Evolutionary conservation across 1,284 basidiomycete species (phyloP).

Genomic region (Puccinia horiana): DNA sequence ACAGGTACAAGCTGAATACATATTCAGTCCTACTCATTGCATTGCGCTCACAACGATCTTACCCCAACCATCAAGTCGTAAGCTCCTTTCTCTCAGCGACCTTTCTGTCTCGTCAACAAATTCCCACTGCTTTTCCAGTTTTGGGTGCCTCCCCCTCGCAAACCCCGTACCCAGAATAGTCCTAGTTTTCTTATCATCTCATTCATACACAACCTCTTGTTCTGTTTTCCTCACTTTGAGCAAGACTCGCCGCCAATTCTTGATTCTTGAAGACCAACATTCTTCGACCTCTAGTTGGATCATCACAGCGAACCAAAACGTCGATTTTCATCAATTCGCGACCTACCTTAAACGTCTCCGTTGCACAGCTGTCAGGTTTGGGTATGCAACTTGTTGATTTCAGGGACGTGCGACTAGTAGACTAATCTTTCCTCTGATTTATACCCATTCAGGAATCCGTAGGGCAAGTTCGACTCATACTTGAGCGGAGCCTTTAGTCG

Average conservation of each 20-base stretch:
- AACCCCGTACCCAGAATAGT: neutral
- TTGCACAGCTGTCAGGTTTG: too few species aligned
- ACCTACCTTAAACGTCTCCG: too few species aligned
- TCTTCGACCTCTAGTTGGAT: neutral
- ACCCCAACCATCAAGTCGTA: neutral
- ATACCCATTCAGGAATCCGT: too few species aligned
- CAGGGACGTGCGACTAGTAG: too few species aligned
- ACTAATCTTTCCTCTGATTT: too few species aligned
- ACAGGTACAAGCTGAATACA: slow-evolving; percentile 4
- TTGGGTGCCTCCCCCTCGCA: neutral
- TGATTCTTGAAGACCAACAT: neutral
- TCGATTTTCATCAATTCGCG: neutral
- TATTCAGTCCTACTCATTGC: neutral
- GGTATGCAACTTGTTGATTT: too few species aligned
- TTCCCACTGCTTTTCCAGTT: neutral
- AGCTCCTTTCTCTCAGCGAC: neutral
- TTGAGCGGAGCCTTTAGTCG: too few species aligned
- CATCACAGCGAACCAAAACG: neutral
- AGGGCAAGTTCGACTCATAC: too few species aligned
- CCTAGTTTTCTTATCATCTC: neutral
- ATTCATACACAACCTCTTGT: neutral
- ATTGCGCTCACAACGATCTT: neutral
- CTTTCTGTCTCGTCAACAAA: neutral
- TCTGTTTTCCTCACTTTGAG: neutral
- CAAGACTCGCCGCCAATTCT: neutral